Base-by-base conservation (phyloP, 2,329 filamentous ascomycete genomes). In the Neofusicoccum kwambonambiense region DNA sequence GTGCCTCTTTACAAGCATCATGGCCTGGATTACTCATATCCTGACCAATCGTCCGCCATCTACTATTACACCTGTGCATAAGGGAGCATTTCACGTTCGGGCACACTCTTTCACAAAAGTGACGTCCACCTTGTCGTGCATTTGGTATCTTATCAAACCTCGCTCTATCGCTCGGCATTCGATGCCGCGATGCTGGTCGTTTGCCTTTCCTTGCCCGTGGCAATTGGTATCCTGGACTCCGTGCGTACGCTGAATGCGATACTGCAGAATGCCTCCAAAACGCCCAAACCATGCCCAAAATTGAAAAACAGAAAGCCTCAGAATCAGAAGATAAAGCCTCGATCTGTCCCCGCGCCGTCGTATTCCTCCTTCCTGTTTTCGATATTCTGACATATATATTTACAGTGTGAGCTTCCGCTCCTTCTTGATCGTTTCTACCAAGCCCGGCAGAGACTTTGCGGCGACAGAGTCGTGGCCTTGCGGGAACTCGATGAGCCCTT, bases 401-500 rank as follows among this genome's bases (percentile, higher is more conserved):
- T 60, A 60, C 31, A 60, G 42, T 5, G 56, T 60, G 56, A 60
- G 31, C 27, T 22, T 47, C 12, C 42, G 42, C 56, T 60, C 54
- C 13, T 64, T 60, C 44, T 52, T 60, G 44, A 60, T 22, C 9
- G 15, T 17, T n/a, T 58, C 44, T n/a, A 47, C 52, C 17, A 51
- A 19, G 9, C 17, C 31, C 7, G 7, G 17, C 52, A 64, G 27
- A 3, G 63, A 45, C 47, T 64, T 64, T 3, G 63, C 63, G 22
- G 63, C 44, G 8, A 60, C 54, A 19, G 44, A 50, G 35, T 60
- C 54, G 22, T 64, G 54, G 44, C 63, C 63, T n/a, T 11, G 47
- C 8, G 63, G 63, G 52, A 64, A 64, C 4, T 64, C 63, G 37
- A 64, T n/a, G 52, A 64, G 44, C 7, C 47, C 63, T 42, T 64